These are phyloP conservation scores for Hebeloma cylindrosporum DNA, from an alignment of 768 basidiomycete species.

Conservation along the genomic window DNA sequence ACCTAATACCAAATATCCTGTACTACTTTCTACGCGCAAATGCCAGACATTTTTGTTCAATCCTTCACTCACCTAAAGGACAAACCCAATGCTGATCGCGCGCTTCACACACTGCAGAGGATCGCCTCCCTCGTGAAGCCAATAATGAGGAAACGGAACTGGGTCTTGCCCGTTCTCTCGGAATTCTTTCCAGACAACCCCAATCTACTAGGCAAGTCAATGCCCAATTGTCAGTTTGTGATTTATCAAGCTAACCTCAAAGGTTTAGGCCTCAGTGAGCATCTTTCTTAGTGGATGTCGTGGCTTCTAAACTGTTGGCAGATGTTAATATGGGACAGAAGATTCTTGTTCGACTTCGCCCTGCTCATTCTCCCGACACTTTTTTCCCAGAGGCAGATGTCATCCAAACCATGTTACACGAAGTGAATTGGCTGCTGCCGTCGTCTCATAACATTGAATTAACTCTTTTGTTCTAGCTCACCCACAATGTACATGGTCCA, in stretches of 20 bases:
- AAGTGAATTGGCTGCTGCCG: slow-evolving; percentile 44
- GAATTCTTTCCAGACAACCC: slow-evolving; percentile 84
- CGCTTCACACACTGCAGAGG: slow-evolving; percentile 64
- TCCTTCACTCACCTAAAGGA: slow-evolving; percentile 73
- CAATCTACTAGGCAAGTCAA: slow-evolving; percentile 70
- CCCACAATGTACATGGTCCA: slow-evolving; percentile 86
- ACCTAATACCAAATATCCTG: neutral
- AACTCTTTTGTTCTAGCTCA: slow-evolving; percentile 51
- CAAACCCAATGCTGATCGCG: slow-evolving; percentile 64
- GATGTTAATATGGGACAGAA: slow-evolving; percentile 79
- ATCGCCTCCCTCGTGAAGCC: slow-evolving; percentile 85
- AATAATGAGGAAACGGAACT: slow-evolving; percentile 84
- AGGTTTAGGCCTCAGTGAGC: slow-evolving; percentile 43
- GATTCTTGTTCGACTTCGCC: slow-evolving; percentile 82
- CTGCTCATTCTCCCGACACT: slow-evolving; percentile 60
- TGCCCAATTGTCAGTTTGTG: neutral
- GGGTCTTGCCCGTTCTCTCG: slow-evolving; percentile 77
- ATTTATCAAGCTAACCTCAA: too few relatives aligned
- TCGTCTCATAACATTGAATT: neutral
- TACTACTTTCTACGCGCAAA: slow-evolving; percentile 25
- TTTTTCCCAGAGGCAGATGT: slow-evolving; percentile 78
- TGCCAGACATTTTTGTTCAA: slow-evolving; percentile 60
- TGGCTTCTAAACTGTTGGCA: slow-evolving; percentile 24
- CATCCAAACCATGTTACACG: slow-evolving; percentile 86
- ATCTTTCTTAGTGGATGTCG: neutral